phyloP scores from a whole-genome alignment of 441 rosid genomes.

The Jatropha podagrica region DNA sequence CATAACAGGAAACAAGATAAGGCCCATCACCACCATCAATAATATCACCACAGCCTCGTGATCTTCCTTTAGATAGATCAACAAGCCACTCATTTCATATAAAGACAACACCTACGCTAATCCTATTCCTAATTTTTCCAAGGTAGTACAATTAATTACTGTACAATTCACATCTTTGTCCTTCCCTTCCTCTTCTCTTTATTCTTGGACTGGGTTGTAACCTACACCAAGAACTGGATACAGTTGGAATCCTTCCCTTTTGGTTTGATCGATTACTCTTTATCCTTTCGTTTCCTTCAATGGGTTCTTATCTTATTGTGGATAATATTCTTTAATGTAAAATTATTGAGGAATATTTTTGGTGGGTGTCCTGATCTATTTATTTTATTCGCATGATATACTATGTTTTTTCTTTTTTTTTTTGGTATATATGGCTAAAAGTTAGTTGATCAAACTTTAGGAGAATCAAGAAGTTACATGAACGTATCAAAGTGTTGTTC shows the following conservation, averaged over 20 bases:
- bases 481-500: neutral
- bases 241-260: neutral
- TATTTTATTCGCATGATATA: constrained; percentile 21
- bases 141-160: neutral
- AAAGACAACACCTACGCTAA: constrained; percentile 1
- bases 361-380: constrained; percentile 23
- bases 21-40: constrained; percentile 15
- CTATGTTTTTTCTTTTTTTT: constrained; percentile 9
- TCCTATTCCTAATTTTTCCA: constrained; percentile 16
- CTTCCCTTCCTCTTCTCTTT: too few species aligned
- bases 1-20: constrained; percentile 18
- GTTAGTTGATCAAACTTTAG: constrained; percentile 12
- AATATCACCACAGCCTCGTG: constrained; percentile 25
- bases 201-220: too few species aligned
- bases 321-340: constrained; percentile 28
- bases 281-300: neutral
- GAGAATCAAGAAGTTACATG: neutral
- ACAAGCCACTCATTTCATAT: neutral
- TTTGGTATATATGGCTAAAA: neutral
- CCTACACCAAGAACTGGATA: constrained; percentile 10
- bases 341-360: constrained; percentile 33
- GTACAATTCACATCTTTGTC: neutral
- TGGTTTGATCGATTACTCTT: neutral
- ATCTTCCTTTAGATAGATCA: constrained; percentile 9
- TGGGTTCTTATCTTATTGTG: constrained; percentile 11